These are phyloP conservation scores for Butyriboletus pseudospeciosus DNA, from an alignment of 1,284 basidiomycete species.

Conservation along the genomic window DNA sequence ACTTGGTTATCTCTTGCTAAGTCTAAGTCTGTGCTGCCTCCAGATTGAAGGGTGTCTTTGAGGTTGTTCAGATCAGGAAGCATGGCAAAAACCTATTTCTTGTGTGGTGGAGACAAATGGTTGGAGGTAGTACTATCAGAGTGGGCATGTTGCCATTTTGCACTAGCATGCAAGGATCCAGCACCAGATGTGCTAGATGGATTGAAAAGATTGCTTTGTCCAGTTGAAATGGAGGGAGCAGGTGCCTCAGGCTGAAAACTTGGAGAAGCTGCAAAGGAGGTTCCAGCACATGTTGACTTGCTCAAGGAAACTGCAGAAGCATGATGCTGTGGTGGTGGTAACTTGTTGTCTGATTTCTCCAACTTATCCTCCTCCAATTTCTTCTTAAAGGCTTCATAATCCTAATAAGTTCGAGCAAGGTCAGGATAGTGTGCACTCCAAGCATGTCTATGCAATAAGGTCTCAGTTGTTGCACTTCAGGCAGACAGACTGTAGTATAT, in stretches of 20 bases:
- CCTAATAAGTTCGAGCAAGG: no score
- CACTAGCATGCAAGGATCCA: neutral
- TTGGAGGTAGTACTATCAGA: no score
- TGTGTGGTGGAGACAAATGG: no score
- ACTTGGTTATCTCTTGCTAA: neutral
- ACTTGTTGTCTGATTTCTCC: no score
- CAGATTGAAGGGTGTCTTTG: neutral
- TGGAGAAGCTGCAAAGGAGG: no score
- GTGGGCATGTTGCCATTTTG: neutral
- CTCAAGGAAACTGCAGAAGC: neutral
- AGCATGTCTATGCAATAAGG: no score
- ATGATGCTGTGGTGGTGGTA: neutral
- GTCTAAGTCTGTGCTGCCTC: neutral
- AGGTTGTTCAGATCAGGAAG: neutral
- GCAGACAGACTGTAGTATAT: no score
- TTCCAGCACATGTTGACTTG: neutral
- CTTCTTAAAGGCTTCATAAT: neutral
- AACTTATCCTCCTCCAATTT: no score
- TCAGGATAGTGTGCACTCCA: no score
- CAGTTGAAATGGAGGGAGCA: neutral
- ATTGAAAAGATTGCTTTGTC: neutral
- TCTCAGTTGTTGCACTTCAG: no score
- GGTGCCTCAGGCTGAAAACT: neutral
- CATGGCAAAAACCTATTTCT: no score
- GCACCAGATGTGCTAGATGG: neutral